Base-by-base conservation (phyloP, 768 basidiomycete species). In the Hericium alpestre region DNA sequence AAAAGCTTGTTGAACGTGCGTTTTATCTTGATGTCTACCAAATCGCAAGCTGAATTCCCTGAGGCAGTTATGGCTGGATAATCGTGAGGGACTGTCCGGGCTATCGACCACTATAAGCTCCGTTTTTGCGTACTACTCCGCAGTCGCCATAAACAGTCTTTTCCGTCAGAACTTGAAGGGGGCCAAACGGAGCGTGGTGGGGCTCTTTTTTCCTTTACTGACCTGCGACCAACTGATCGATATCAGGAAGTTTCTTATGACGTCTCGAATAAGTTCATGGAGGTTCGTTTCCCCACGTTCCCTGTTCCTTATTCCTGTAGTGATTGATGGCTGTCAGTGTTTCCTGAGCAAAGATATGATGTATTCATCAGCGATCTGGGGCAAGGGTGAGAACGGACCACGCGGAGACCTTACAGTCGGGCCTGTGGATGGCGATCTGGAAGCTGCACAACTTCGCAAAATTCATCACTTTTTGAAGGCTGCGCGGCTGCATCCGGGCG, bases 291-390 rank as follows among this genome's bases (percentile, higher is more conserved):
- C 32, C 32, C 9, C 32, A 32, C 32, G 32, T 32, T 32, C 9
- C 8, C 9, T 7, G 32, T 32, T 32, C 32, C 32, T 18, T 53
- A 18, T 39, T 38, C 37, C n/a, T n/a, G 20, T 16, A 38, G 8
- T n/a, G 25, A 53, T 11, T 40, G n/a, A 9, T 40, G 18, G 9
- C 16, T 20, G 13, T 8, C 56, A 58, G 32, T 60, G 66, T 27
- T 68, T 68, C 58, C 64, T 69, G 55, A 67, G 65, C 32, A 57
- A 63, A 38, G 73, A 74, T 55, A 75, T 75, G 74, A 74, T 69
- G 41, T 75, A 75, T 61, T 72, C 71, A 12, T 72, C 70, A 57
- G 72, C 66, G 16, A 69, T 75, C 62, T 75, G 67, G 56, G 60
- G 63, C 62, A 9, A 60, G 62, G 38, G 60, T 66, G 38, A 70